These are phyloP conservation scores for Ruellia speciosa DNA, from an alignment of 305 asterid species.

Conservation along the genomic window DNA sequence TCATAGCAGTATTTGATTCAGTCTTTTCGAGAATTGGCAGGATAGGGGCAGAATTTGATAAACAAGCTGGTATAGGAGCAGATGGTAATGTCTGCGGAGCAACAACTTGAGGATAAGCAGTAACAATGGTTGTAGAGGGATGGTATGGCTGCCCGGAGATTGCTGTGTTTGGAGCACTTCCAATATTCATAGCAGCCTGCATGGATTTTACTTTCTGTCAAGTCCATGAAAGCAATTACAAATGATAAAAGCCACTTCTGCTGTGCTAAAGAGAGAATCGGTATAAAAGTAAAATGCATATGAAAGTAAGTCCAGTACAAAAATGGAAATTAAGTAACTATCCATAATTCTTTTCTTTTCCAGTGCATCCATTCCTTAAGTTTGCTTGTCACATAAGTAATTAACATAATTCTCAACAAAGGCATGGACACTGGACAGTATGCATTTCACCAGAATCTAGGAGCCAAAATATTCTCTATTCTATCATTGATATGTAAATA, in stretches of 20 bases:
- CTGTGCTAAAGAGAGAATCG: constrained; percentile 8
- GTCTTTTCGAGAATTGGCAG: constrained; percentile 41
- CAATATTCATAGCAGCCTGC: constrained; percentile 48
- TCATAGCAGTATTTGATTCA: constrained; percentile 33
- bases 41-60: constrained; percentile 38
- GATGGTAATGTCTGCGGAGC: constrained; percentile 29
- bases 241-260: neutral
- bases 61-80: constrained; percentile 30
- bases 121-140: constrained; percentile 26
- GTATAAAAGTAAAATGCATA: neutral
- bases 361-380: neutral
- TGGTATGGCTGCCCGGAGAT: constrained; percentile 38
- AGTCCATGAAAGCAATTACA: constrained; percentile 3
- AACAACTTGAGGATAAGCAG: constrained; percentile 29
- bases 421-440: no score
- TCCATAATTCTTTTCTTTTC: neutral
- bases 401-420: neutral
- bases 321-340: neutral
- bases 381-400: neutral
- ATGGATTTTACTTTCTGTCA: constrained; percentile 13
- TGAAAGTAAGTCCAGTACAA: neutral
- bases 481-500: no score
- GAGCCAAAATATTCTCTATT: no score
- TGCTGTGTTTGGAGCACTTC: constrained; percentile 36
- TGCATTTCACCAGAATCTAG: no score